These are phyloP conservation scores for Diaporthe humulicola DNA, from an alignment of 2,329 filamentous ascomycete species.

Conservation along the genomic window DNA sequence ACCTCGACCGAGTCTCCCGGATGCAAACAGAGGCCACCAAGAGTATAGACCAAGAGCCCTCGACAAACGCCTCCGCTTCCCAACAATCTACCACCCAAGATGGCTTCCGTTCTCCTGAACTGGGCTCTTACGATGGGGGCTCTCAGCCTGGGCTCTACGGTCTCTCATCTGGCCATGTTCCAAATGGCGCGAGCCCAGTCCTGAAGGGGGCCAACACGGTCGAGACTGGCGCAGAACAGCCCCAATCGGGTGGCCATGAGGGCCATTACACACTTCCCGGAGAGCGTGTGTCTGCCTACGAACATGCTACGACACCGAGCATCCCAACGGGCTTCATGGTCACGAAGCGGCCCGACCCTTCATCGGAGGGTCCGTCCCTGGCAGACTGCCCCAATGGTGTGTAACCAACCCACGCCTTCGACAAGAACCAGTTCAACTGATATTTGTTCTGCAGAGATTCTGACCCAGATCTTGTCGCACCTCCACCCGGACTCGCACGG, in stretches of 20 bases:
- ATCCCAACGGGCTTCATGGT: slow-evolving; percentile 68
- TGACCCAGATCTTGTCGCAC: slow-evolving; percentile 93
- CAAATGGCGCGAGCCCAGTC: slow-evolving; percentile 45
- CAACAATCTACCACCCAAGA: slow-evolving; percentile 61
- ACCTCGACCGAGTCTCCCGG: slow-evolving; percentile 50
- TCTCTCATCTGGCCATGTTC: slow-evolving; percentile 53
- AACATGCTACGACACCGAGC: slow-evolving; percentile 67
- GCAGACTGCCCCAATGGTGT: slow-evolving; percentile 85
- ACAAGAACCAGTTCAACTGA: slow-evolving; percentile 40
- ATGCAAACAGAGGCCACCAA: slow-evolving; percentile 72
- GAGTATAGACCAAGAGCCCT: slow-evolving; percentile 58
- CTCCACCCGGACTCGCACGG: slow-evolving; percentile 87
- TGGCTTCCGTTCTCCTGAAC: slow-evolving; percentile 66
- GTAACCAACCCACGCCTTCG: slow-evolving; percentile 43
- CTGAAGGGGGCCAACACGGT: slow-evolving; percentile 53
- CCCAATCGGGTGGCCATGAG: slow-evolving; percentile 62
- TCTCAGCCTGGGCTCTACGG: slow-evolving; percentile 51
- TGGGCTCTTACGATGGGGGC: slow-evolving; percentile 52
- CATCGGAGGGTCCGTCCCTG: slow-evolving; percentile 58
- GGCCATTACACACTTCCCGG: slow-evolving; percentile 54
- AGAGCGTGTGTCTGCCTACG: slow-evolving; percentile 71
- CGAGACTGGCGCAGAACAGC: slow-evolving; percentile 64
- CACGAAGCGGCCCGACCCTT: slow-evolving; percentile 59
- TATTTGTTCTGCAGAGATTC: slow-evolving; percentile 74
- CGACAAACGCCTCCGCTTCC: slow-evolving; percentile 52